phyloP scores from a whole-genome alignment of 371 early-diverging fungal species.

The Massospora cicadina region DNA sequence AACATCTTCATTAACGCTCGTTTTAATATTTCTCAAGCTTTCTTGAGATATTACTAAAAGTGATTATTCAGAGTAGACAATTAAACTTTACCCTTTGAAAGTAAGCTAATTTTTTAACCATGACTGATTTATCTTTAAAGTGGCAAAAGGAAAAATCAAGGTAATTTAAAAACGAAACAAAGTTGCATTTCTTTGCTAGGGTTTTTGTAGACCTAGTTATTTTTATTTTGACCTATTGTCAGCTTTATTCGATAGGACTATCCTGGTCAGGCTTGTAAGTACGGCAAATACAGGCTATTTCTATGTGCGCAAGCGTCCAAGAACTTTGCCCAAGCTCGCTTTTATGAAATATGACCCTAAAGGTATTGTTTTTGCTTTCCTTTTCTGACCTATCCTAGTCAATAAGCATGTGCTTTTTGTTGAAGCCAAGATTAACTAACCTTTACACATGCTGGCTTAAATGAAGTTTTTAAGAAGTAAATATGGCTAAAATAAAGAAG shows the following conservation, averaged over 20 bases:
- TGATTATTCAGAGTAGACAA: too few species aligned
- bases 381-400: constrained; percentile 11
- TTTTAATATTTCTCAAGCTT: too few species aligned
- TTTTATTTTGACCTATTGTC: background rate
- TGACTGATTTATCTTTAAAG: too few species aligned
- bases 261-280: constrained; percentile 58
- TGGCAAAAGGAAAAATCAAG: too few species aligned
- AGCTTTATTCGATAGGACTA: constrained; percentile 23
- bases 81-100: too few species aligned
- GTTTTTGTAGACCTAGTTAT: too few species aligned
- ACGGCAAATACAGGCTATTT: constrained; percentile 69
- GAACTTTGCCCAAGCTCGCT: constrained; percentile 50
- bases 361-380: constrained; percentile 19
- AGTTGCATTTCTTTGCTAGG: too few species aligned
- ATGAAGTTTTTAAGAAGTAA: background rate
- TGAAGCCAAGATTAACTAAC: constrained; percentile 14
- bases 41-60: too few species aligned
- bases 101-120: too few species aligned
- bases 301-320: constrained; percentile 55
- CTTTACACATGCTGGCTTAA: background rate
- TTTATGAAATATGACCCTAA: constrained; percentile 71
- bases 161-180: too few species aligned
- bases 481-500: too few species aligned
- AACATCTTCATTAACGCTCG: too few species aligned
- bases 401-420: constrained; percentile 15